These are phyloP conservation scores for Thalassiosira hispida DNA, from an alignment of 352 stramenopile species.

Conservation along the genomic window DNA sequence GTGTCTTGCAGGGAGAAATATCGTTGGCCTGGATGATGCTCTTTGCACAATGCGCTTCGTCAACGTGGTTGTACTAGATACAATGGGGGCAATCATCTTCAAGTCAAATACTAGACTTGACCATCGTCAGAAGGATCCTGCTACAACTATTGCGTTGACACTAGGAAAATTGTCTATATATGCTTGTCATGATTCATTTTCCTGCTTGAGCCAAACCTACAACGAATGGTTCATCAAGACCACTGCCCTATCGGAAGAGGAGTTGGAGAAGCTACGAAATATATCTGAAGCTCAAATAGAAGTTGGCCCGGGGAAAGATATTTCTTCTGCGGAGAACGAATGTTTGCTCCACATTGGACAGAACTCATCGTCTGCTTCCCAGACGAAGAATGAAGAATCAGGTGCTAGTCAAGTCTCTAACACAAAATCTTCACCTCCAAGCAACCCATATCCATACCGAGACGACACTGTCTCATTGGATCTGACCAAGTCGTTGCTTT, in stretches of 20 bases:
- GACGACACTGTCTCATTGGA: slow-evolving; percentile 43
- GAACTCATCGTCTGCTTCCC: neutral
- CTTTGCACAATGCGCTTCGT: slow-evolving; percentile 68
- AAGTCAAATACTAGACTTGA: slow-evolving; percentile 21
- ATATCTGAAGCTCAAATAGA: slow-evolving; percentile 28
- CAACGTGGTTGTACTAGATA: slow-evolving; percentile 69
- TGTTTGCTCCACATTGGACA: slow-evolving; percentile 18
- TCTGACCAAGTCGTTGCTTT: slow-evolving; percentile 52
- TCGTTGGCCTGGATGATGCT: slow-evolving; percentile 37
- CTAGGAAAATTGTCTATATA: slow-evolving; percentile 65
- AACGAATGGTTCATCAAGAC: slow-evolving; percentile 70
- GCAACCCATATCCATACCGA: slow-evolving; percentile 9
- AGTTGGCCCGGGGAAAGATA: neutral
- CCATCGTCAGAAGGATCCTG: slow-evolving; percentile 41
- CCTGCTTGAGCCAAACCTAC: slow-evolving; percentile 64
- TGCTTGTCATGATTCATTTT: slow-evolving; percentile 81
- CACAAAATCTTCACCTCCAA: slow-evolving; percentile 1
- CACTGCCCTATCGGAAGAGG: slow-evolving; percentile 55
- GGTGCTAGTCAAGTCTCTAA: neutral
- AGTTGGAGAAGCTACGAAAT: slow-evolving; percentile 50
- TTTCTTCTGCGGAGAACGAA: neutral
- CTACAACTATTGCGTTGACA: slow-evolving; percentile 45
- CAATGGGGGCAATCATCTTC: slow-evolving; percentile 59
- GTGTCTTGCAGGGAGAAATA: slow-evolving; percentile 21
- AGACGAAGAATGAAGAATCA: neutral